A percentile compares a stretch with the other conserved stretches of the same genome.
Conservation (phyloP, 2,329 filamentous ascomycete genomes). For the Tolypocladium pustulatum region DNA sequence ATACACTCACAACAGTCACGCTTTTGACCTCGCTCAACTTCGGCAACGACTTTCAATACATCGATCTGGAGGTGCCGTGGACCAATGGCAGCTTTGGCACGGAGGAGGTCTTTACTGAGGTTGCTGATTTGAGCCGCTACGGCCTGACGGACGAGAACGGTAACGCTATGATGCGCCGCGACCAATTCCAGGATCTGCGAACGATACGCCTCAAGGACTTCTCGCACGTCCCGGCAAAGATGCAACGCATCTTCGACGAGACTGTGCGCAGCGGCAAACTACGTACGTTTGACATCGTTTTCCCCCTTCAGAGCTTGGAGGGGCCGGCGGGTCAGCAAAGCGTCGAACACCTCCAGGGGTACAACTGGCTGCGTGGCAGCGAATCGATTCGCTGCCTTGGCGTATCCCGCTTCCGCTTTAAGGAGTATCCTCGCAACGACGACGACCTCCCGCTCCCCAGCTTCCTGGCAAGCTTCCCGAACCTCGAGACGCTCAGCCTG, state of each 20-base stretch:
- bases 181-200: slow-evolving; percentile 15
- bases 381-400: slow-evolving; percentile 22
- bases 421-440: slow-evolving; percentile 14
- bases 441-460: slow-evolving; percentile 18
- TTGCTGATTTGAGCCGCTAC: neutral
- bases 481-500: slow-evolving; percentile 24
- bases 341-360: slow-evolving; percentile 16
- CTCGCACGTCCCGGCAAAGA: slow-evolving; percentile 12
- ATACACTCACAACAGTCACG: slow-evolving; percentile 11
- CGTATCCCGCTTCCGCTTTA: slow-evolving; percentile 24
- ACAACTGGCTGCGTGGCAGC: slow-evolving; percentile 24
- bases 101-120: neutral
- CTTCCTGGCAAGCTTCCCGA: slow-evolving; percentile 25
- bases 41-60: slow-evolving; percentile 14
- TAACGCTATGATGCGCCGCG: neutral
- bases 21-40: slow-evolving; percentile 16
- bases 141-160: neutral
- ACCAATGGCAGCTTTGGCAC: slow-evolving; percentile 7
- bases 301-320: slow-evolving; percentile 16
- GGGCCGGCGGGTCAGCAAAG: slow-evolving; percentile 14
- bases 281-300: slow-evolving; percentile 24
- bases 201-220: slow-evolving; percentile 16
- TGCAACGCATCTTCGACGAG: slow-evolving; percentile 13
- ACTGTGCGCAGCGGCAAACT: slow-evolving; percentile 17
- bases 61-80: slow-evolving; percentile 20